phyloP scores from a whole-genome alignment of 139 green algal genomes.

The Yamagishiella unicocca region DNA sequence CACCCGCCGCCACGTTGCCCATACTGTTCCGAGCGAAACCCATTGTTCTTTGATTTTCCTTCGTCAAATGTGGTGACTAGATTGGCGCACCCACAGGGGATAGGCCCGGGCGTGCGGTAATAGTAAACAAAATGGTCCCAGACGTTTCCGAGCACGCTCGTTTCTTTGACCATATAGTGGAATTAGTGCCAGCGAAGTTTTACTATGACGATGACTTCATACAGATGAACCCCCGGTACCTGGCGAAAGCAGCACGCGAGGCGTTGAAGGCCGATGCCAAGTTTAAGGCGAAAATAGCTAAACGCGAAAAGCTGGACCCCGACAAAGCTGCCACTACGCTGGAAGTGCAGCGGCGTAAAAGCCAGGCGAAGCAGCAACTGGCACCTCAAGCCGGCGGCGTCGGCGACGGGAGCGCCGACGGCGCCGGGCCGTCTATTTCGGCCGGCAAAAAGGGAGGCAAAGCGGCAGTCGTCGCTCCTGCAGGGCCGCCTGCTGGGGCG shows the following conservation, averaged over 20 bases:
- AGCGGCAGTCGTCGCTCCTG: background rate
- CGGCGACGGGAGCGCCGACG: background rate
- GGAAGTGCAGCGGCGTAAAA: slow-evolving; percentile 59
- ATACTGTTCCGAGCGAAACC: no score
- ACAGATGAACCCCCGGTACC: slow-evolving; percentile 52
- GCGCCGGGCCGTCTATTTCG: background rate
- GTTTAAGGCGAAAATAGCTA: slow-evolving; percentile 71
- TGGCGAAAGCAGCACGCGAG: slow-evolving; percentile 68
- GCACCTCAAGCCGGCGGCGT: background rate
- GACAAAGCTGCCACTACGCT: slow-evolving; percentile 67
- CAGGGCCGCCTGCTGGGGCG: background rate
- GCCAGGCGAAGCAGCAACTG: slow-evolving; percentile 8
- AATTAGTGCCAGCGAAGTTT: slow-evolving; percentile 75
- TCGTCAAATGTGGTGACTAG: background rate
- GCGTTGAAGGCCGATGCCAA: slow-evolving; percentile 72
- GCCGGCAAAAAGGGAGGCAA: background rate
- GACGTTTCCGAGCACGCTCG: slow-evolving; percentile 38
- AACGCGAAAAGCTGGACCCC: slow-evolving; percentile 75
- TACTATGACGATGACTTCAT: slow-evolving; percentile 67
- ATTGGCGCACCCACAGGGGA: background rate
- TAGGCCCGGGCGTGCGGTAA: background rate
- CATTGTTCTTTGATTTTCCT: no score
- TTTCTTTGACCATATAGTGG: slow-evolving; percentile 84
- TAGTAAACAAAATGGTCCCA: background rate
- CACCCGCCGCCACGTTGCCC: background rate